A percentile compares a stretch with the other conserved stretches of the same genome.
phyloP scores from a whole-genome alignment of 441 rosid species.

The Raphanus hybrid region DNA sequence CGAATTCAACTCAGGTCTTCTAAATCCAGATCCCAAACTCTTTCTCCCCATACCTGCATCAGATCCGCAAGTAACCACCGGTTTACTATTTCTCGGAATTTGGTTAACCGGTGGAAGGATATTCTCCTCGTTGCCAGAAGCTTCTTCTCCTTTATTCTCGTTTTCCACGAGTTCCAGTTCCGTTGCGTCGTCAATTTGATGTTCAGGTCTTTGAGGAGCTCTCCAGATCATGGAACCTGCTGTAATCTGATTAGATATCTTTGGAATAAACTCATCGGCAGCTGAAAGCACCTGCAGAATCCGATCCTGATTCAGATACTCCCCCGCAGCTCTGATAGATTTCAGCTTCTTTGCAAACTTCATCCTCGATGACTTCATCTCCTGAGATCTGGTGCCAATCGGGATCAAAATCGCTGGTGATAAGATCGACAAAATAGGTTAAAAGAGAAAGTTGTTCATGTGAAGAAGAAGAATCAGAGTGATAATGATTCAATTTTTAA shows the following conservation, averaged over 20 bases:
- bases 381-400: slow-evolving; percentile 14
- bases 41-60: slow-evolving; percentile 49
- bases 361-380: slow-evolving; percentile 81
- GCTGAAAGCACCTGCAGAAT: slow-evolving; percentile 59
- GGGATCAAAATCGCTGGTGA: slow-evolving; percentile 10
- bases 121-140: slow-evolving; percentile 62
- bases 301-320: slow-evolving; percentile 66
- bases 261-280: slow-evolving; percentile 57
- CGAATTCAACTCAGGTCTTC: slow-evolving; percentile 79
- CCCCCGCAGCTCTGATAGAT: slow-evolving; percentile 68
- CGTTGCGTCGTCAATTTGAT: too few relatives aligned
- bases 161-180: too few relatives aligned
- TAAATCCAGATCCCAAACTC: too few relatives aligned
- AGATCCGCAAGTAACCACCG: slow-evolving; percentile 50
- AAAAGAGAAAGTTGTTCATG: slow-evolving; percentile 23
- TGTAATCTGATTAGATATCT: slow-evolving; percentile 40
- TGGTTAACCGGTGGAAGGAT: slow-evolving; percentile 46
- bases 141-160: slow-evolving; percentile 41
- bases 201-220: slow-evolving; percentile 33
- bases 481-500: slow-evolving; percentile 30
- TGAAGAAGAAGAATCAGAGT: slow-evolving; percentile 12
- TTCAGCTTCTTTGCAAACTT: slow-evolving; percentile 72
- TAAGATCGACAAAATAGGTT: slow-evolving; percentile 11
- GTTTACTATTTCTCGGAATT: slow-evolving; percentile 30
- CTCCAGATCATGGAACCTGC: slow-evolving; percentile 34